phyloP scores from a whole-genome alignment of 768 basidiomycete species.

The Suillus spraguei region DNA sequence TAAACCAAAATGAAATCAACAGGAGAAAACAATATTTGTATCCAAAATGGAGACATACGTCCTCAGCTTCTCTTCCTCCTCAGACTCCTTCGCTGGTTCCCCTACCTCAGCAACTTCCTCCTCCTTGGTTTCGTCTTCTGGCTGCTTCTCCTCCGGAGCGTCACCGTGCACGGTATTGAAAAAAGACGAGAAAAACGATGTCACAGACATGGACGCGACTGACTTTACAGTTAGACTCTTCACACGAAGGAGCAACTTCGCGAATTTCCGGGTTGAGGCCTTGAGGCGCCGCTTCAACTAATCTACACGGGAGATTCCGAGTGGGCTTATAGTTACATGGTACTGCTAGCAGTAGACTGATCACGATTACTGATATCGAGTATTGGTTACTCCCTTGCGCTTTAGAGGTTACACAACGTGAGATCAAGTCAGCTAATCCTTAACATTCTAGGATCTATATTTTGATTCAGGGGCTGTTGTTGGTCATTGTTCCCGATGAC shows the following conservation, averaged over 20 bases:
- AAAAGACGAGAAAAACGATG: slow-evolving; percentile 48
- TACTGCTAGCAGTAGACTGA: too few relatives aligned
- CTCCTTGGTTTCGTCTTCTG: slow-evolving; percentile 27
- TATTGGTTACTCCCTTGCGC: too few relatives aligned
- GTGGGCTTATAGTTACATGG: too few relatives aligned
- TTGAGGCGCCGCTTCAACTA: slow-evolving; percentile 25
- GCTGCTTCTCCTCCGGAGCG: slow-evolving; percentile 31
- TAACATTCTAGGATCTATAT: neutral
- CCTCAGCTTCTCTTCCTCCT: slow-evolving; percentile 48
- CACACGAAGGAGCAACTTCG: slow-evolving; percentile 19
- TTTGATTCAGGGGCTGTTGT: neutral
- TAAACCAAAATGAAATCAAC: slow-evolving; percentile 3
- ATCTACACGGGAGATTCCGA: slow-evolving; percentile 3
- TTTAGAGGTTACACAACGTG: too few relatives aligned
- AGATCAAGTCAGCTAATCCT: too few relatives aligned
- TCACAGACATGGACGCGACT: slow-evolving; percentile 39
- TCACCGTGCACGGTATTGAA: slow-evolving; percentile 44
- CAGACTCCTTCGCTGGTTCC: slow-evolving; percentile 32
- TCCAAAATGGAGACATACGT: slow-evolving; percentile 30
- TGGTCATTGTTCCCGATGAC: neutral
- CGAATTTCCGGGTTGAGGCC: slow-evolving; percentile 27
- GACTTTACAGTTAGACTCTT: slow-evolving; percentile 14
- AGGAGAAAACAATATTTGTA: neutral
- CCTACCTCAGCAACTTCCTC: slow-evolving; percentile 19
- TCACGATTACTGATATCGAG: too few relatives aligned